These are phyloP conservation scores for Solanum lignicaule DNA, from an alignment of 257 asterid species.

Conservation along the genomic window DNA sequence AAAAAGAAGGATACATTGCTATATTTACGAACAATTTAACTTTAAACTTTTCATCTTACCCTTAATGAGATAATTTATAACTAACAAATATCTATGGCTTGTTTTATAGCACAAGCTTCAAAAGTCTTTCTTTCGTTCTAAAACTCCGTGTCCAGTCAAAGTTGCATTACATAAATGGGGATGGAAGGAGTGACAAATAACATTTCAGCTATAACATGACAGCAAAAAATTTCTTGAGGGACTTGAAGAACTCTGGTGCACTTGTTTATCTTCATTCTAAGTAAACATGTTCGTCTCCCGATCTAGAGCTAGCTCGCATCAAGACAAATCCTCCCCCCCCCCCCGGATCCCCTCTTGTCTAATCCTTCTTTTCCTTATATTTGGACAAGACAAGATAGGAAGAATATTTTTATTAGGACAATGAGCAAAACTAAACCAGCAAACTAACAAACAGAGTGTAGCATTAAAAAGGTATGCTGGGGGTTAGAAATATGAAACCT, in stretches of 20 bases:
- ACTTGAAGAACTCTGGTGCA: background rate
- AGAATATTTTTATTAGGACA: background rate
- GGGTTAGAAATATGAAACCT: conserved; percentile 29
- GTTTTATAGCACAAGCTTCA: background rate
- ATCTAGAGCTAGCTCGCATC: background rate
- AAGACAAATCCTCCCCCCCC: background rate
- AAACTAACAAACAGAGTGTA: background rate
- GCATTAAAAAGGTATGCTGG: background rate
- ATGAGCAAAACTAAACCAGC: background rate
- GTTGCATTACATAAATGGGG: background rate
- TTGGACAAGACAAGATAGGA: background rate
- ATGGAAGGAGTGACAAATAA: background rate
- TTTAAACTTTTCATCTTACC: background rate
- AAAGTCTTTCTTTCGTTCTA: background rate
- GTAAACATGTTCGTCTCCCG: background rate
- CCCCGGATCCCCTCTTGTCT: background rate
- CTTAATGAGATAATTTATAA: background rate
- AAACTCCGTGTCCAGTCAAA: background rate
- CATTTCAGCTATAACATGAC: background rate
- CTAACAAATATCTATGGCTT: background rate
- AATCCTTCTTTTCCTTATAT: background rate
- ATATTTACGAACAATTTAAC: background rate
- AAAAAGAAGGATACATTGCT: background rate
- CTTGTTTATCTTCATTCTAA: background rate
- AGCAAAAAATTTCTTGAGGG: background rate